Evolutionary conservation across 805 yeast genomes (phyloP), one percentile per base, ranked within the genome.

Genomic region (Metschnikowia baotianmanensis): DNA sequence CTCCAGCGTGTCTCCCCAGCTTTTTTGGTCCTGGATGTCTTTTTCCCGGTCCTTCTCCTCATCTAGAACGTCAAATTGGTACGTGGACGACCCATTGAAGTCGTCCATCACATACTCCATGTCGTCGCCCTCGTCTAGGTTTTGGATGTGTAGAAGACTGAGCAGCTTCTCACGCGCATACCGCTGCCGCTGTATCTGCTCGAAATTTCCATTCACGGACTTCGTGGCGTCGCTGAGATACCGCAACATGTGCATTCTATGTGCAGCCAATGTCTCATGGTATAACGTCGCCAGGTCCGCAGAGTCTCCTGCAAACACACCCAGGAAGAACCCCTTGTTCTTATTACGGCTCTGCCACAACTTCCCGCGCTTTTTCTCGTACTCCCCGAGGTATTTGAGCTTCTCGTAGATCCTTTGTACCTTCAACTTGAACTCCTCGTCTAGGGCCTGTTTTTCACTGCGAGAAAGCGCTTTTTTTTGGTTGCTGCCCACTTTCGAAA

Each of bases 381-480:
- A 78, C 3, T 65, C 60, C 42, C 74, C 78, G 36, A 78, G 55
- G 38, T 66, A 55, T 43, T 72, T 74, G 34, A 77, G 65, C 52
- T 77, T 72, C 42, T 74, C 76, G 45, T 71, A 71, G 47, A 77
- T 64, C 42, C 71, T 70, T 48, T 77, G 81, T 33, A 80, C 50
- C 52, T 77, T 75, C 18, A 71, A 51, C 42, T 77, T 70, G 31
- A 78, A 66, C 43, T 78, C 79, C 34, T 77, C 73, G 48, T 80
- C 85, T 17, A 80, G 68, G 26, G 70, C 67, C 45, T 78, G 77
- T 50, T 78, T 76, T 28, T 78, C 82, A 8, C 61, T 66, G 22
- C 69, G 67, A 19, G 71, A 51, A 56, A 77, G 63, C 6, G 48
- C 50, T 10, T 35, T 34, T 3, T 25, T 30, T 9, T 36, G 21